These are phyloP conservation scores for Colletotrichum trifolii DNA, from an alignment of 2,329 filamentous ascomycete species.

Conservation along the genomic window DNA sequence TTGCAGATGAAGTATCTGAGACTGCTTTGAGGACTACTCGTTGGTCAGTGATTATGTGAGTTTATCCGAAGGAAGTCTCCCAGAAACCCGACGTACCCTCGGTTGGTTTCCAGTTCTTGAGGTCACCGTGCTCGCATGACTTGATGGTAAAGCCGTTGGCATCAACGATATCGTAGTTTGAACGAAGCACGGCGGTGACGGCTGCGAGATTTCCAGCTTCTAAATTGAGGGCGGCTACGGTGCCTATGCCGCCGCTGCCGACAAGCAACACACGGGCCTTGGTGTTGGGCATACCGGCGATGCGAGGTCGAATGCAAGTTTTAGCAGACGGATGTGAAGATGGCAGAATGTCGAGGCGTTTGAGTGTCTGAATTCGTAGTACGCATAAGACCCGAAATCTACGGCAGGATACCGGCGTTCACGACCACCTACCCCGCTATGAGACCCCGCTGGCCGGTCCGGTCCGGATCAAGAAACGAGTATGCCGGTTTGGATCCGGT, in stretches of 20 bases:
- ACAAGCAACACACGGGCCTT: constrained; percentile 61
- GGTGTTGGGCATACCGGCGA: background rate
- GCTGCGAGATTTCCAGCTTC: constrained; percentile 60
- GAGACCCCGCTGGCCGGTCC: too few relatives aligned
- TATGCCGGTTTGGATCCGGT: too few relatives aligned
- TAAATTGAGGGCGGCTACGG: constrained; percentile 65
- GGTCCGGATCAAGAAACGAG: too few relatives aligned
- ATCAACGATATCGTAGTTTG: constrained; percentile 62
- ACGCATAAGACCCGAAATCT: too few relatives aligned
- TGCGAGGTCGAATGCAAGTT: too few relatives aligned
- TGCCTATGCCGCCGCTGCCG: constrained; percentile 66
- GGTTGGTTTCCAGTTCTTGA: constrained; percentile 61
- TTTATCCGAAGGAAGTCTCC: background rate
- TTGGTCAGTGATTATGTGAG: background rate
- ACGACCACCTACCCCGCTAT: too few relatives aligned
- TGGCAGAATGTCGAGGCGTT: too few relatives aligned
- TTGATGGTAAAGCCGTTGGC: constrained; percentile 63
- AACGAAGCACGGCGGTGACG: constrained; percentile 66
- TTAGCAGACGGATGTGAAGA: too few relatives aligned
- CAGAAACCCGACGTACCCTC: constrained; percentile 43
- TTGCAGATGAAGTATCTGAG: constrained; percentile 32
- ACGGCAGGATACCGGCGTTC: too few relatives aligned
- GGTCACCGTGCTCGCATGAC: constrained; percentile 64
- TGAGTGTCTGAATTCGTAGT: too few relatives aligned
- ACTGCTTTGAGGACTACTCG: constrained; percentile 21